Evolutionary conservation across 2,329 filamentous ascomycete genomes (phyloP).

Genomic region (Teratosphaeriaceae sp.): DNA sequence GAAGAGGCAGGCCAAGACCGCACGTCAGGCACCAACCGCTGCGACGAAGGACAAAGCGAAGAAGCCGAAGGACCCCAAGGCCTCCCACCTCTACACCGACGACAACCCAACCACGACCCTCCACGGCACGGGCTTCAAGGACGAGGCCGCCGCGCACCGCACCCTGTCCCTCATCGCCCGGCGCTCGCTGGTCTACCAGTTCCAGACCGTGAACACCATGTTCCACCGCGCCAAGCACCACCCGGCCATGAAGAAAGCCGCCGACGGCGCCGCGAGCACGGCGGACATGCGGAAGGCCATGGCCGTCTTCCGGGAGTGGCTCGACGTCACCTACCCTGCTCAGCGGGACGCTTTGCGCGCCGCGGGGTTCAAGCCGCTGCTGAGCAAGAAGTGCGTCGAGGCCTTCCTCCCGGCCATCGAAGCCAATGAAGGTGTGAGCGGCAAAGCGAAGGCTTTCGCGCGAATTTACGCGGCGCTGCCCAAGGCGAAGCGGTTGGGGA

Average conservation of each 20-base stretch:
- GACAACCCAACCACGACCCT: constrained; percentile 28
- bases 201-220: constrained; percentile 28
- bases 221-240: constrained; percentile 25
- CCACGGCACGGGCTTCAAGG: constrained; percentile 29
- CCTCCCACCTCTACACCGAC: constrained; percentile 29
- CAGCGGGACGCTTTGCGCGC: constrained; percentile 16
- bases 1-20: constrained; percentile 5
- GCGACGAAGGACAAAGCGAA: not conserved
- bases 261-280: constrained; percentile 11
- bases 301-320: constrained; percentile 23
- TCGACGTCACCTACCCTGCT: constrained; percentile 24
- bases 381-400: constrained; percentile 21
- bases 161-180: constrained; percentile 24
- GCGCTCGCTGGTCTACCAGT: constrained; percentile 27
- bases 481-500: constrained; percentile 23
- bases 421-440: constrained; percentile 10
- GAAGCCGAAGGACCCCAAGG: constrained; percentile 16
- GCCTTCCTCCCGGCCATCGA: constrained; percentile 15
- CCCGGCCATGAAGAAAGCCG: constrained; percentile 20
- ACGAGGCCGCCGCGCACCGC: constrained; percentile 18
- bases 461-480: constrained; percentile 18
- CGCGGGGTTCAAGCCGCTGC: constrained; percentile 25
- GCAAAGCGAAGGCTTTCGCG: constrained; percentile 18
- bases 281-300: constrained; percentile 22
- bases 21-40: constrained; percentile 7